Evolutionary conservation across 208 protist species (phyloP).

Genomic region (Leishmania tarentolae): DNA sequence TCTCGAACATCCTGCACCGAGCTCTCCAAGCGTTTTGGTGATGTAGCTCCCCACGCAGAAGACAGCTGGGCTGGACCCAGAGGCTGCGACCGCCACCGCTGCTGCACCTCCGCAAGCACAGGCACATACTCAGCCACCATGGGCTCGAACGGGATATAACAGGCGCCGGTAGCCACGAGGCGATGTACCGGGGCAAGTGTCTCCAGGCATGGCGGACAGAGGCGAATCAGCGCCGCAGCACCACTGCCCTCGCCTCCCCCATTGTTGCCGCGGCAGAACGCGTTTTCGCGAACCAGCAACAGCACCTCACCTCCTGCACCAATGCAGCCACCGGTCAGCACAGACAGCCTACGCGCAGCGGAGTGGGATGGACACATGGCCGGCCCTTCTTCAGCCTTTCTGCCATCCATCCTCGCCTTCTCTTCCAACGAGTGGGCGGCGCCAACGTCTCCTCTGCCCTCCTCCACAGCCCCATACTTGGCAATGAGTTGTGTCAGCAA

Average conservation of each 20-base stretch:
- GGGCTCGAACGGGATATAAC: conserved; percentile 37
- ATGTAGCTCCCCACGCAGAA: neutral
- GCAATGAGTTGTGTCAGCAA: conserved; percentile 49
- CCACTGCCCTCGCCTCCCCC: neutral
- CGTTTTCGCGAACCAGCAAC: conserved; percentile 25
- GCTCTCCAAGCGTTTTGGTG: neutral
- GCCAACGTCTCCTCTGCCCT: neutral
- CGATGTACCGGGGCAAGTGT: conserved; percentile 40
- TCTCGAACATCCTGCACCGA: neutral
- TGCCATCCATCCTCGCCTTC: neutral
- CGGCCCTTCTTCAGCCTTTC: neutral
- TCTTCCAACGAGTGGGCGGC: neutral
- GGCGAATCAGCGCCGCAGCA: conserved; percentile 19
- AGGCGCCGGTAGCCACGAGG: conserved; percentile 33
- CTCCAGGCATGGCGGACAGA: conserved; percentile 40
- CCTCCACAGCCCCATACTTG: conserved; percentile 55
- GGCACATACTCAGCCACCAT: conserved; percentile 25
- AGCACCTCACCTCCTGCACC: conserved; percentile 32
- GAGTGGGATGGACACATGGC: neutral
- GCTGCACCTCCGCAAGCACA: conserved; percentile 18
- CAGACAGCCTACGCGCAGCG: neutral
- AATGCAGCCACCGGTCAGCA: conserved; percentile 29
- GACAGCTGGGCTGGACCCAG: neutral
- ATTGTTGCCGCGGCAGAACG: neutral
- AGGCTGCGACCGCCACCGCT: conserved; percentile 9